Conservation (phyloP, 257 asterid species). For the Lithospermum erythrorhizon region DNA sequence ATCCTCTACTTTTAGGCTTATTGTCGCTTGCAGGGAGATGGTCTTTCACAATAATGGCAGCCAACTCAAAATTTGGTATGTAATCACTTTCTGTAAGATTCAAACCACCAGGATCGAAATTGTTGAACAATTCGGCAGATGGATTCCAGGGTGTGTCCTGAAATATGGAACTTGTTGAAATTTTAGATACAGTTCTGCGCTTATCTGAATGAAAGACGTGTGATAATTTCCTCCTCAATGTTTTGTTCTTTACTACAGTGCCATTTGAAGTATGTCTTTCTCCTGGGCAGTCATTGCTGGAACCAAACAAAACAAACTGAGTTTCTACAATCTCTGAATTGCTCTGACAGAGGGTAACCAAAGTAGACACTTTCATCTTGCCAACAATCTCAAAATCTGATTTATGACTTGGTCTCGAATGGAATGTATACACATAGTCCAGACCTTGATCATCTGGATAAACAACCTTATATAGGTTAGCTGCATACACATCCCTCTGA, state of each 20-base stretch:
- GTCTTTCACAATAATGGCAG: constrained; percentile 58
- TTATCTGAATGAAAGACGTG: constrained; percentile 34
- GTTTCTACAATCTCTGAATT: constrained; percentile 51
- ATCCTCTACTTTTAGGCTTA: constrained; percentile 53
- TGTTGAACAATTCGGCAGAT: constrained; percentile 20
- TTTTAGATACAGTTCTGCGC: constrained; percentile 30
- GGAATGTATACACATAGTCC: constrained; percentile 68
- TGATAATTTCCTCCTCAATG: constrained; percentile 38
- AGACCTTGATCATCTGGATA: constrained; percentile 34
- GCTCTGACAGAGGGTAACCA: constrained; percentile 33
- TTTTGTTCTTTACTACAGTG: constrained; percentile 29
- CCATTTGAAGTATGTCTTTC: constrained; percentile 29
- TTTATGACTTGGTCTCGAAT: constrained; percentile 28
- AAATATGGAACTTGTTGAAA: constrained; percentile 29
- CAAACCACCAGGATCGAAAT: constrained; percentile 13
- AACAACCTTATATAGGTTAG: constrained; percentile 32
- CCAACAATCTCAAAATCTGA: constrained; percentile 44
- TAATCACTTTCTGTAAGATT: constrained; percentile 13
- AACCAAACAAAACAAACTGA: constrained; percentile 44
- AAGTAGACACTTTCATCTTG: constrained; percentile 68
- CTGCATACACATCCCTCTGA: constrained; percentile 49
- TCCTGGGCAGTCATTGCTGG: constrained; percentile 18
- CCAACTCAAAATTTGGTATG: constrained; percentile 59
- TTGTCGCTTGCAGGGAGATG: constrained; percentile 22
- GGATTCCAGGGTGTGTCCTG: constrained; percentile 40